phyloP scores from a whole-genome alignment of 495 filamentous ascomycete genomes.

The Poronia punctata region DNA sequence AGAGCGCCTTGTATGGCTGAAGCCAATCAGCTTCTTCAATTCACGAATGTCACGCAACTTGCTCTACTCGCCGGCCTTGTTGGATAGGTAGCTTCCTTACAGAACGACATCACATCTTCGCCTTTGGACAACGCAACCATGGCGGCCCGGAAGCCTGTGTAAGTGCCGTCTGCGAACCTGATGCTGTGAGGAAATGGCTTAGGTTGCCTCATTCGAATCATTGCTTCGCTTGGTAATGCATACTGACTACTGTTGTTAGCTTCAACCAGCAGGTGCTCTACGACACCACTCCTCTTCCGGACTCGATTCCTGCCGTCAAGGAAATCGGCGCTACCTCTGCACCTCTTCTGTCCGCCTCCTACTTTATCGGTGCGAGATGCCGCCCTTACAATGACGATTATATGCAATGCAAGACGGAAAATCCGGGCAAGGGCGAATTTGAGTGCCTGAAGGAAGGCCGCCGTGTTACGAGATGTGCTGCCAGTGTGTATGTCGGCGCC shows the following conservation, averaged over 20 bases:
- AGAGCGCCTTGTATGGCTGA: conserved; percentile 15
- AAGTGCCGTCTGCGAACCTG: conserved; percentile 18
- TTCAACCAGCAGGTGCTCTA: conserved; percentile 89
- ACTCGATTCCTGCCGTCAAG: conserved; percentile 80
- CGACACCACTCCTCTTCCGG: conserved; percentile 92
- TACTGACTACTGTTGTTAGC: conserved; percentile 44
- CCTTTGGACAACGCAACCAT: conserved; percentile 32
- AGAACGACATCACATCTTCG: conserved; percentile 13
- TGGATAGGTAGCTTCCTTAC: conserved; percentile 17
- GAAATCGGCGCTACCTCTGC: conserved; percentile 90
- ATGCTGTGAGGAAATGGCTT: no score
- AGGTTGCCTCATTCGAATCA: no score
- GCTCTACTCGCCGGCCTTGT: conserved; percentile 18
- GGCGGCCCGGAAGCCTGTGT: conserved; percentile 43
- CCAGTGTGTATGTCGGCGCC: conserved; percentile 72
- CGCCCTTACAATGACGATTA: conserved; percentile 95
- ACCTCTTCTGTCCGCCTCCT: conserved; percentile 84
- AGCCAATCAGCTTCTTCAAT: conserved; percentile 28
- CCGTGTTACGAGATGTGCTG: conserved; percentile 92
- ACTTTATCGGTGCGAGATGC: conserved; percentile 95
- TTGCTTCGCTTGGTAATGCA: no score
- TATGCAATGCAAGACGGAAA: conserved; percentile 97
- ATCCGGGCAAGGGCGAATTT: conserved; percentile 77
- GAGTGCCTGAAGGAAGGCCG: conserved; percentile 94
- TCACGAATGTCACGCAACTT: conserved; percentile 20